A percentile compares a stretch with the other conserved stretches of the same genome.
phyloP scores from a whole-genome alignment of 805 yeast genomes.

The Candida corydali region DNA sequence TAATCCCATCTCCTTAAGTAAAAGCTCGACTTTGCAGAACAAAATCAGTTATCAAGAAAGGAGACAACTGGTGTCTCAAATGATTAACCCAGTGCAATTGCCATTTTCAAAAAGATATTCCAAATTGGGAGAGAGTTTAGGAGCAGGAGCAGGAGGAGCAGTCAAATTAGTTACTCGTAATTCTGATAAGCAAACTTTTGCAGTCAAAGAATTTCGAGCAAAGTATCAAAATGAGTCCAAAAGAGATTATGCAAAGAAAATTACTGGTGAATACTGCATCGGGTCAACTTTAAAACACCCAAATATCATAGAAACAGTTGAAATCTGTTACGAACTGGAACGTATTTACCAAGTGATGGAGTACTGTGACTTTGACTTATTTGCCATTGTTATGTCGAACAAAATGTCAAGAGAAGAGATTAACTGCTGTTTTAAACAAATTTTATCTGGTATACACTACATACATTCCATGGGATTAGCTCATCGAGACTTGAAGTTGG shows the following conservation, averaged over 20 bases:
- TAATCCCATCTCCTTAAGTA: constrained; percentile 19
- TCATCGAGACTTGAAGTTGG: constrained; percentile 78
- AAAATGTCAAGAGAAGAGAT: constrained; percentile 77
- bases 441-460: constrained; percentile 67
- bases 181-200: constrained; percentile 67
- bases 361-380: constrained; percentile 81
- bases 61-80: constrained; percentile 31
- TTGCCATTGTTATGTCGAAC: constrained; percentile 84
- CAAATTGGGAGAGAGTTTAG: constrained; percentile 67
- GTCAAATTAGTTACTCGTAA: constrained; percentile 70
- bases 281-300: constrained; percentile 82
- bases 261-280: constrained; percentile 85
- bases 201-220: constrained; percentile 79
- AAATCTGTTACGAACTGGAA: constrained; percentile 64
- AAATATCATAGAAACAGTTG: constrained; percentile 73
- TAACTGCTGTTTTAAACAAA: constrained; percentile 76
- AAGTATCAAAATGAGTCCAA: constrained; percentile 64
- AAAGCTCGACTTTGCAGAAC: constrained; percentile 29
- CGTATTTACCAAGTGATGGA: constrained; percentile 91
- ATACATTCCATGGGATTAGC: constrained; percentile 76
- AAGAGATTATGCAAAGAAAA: constrained; percentile 78
- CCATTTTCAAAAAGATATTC: constrained; percentile 55
- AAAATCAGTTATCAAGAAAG: constrained; percentile 30
- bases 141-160: constrained; percentile 87
- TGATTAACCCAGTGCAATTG: constrained; percentile 21